Evolutionary conservation across 176 grass and related monocot species (phyloP), one percentile per base, ranked within the genome.

Genomic region (Puya raimondii): DNA sequence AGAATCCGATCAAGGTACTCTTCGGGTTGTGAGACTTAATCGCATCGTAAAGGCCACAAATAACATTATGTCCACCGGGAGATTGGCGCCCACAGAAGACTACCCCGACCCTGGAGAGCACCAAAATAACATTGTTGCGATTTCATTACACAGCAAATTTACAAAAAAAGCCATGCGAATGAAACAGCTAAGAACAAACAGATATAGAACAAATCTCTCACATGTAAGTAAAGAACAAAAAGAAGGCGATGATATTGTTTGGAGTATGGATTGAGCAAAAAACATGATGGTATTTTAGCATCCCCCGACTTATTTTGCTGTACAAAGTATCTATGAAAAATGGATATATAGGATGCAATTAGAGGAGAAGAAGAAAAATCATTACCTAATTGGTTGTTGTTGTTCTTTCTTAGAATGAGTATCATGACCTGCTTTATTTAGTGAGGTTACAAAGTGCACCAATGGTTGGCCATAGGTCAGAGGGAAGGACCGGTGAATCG

Each of bases 41-140:
- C 11, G 81, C 86, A 65, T 81, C 75, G 49, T 81, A 54, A 65
- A 67, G 48, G 1, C 81, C 78, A 33, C 81, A 88, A 67, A 88
- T 59, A 0, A 85, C 75, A 69, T 81, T 81, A 52, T 84, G 86
- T 18, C 78, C 82, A 51, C 86, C 71, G 2, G 81, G 78, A 47
- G 81, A 84, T 48, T 85, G 86, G 13, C 86, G 76, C 15, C 81
- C 82, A 69, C 74, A 79, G 21, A 88, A 88, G 11, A 88, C 63
- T 8, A 84, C 63, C 13, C 86, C 81, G 10, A 84, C 49, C 81
- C 86, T 88, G 13, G 13, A 58, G 18, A 8, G 14, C 13, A 58
- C 18, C 16, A 58, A 42, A 42, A 42, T 7, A 42, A 42, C 6
- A 7, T 42, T 7, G 4, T 42, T 42, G 33, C 33, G 33, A 42